Base-by-base conservation (phyloP, 768 basidiomycete genomes). In the Pulveroboletus sp. region DNA sequence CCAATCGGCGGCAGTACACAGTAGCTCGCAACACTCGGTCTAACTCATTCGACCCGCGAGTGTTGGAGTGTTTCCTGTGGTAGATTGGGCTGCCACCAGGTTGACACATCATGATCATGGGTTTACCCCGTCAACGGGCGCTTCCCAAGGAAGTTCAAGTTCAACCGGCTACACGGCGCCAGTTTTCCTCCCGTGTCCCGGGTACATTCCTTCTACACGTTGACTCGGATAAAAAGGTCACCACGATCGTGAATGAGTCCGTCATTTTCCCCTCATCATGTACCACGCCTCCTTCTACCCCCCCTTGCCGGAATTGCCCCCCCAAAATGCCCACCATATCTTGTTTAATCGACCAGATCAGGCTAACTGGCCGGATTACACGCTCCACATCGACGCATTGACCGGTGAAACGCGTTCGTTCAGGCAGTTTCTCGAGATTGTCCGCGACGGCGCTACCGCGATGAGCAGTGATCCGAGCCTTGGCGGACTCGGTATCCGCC, bases 231-330 rank as follows among this genome's bases (percentile, higher is more conserved):
- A 39, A 39, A 39, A 46, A 25, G 29, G n/a, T 32, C 35, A 19
- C 37, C 38, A 13, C 29, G 7, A 38, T 23, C 43, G 19, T 14
- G 23, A 44, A 12, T 2, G 16, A 31, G 21, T 21, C 32, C 10
- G 8, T 10, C 37, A 2, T 10, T 21, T 21, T 17, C 44, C 33
- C 8, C 17, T 34, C 39, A 41, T 3, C 51, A 85, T 87, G 83
- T 65, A 75, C 58, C 51, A 83, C 61, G 78, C 74, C 51, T 87
- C 86, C 5, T 67, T 69, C 29, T 85, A 72, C 53, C 80, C 82
- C 5, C 72, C 78, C 0, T 61, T 79, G 0, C 81, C 83, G 13
- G 43, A 69, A 0, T 46, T 72, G 5, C 77, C 79, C 3, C 74
- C 77, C 16, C 60, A 69, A 9, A 88, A 88, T 58, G 66, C 75